Conservation (phyloP, 1,284 basidiomycete genomes). For the Porodaedalea pini region DNA sequence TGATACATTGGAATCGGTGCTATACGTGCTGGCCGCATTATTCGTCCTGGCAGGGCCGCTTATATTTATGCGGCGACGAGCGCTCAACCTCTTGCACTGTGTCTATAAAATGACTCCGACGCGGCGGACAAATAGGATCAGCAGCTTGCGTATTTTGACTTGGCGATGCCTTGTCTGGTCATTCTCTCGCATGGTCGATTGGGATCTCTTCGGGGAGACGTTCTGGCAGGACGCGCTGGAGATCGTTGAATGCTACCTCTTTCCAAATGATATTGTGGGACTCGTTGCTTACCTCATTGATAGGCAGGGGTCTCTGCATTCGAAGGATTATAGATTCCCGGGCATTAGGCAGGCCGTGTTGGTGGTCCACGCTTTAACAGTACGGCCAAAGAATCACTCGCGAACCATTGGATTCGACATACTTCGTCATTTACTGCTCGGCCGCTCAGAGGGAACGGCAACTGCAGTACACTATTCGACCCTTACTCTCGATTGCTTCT, state of each 20-base stretch:
- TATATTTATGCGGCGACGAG: not conserved
- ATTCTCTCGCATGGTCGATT: not conserved
- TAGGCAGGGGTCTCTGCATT: not conserved
- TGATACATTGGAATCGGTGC: not conserved
- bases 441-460: not conserved
- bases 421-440: not conserved
- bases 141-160: not conserved
- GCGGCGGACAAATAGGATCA: not conserved
- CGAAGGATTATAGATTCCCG: not conserved
- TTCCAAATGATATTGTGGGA: not conserved
- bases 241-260: not conserved
- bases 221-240: not conserved
- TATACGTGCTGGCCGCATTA: not conserved
- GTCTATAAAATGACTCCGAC: not conserved
- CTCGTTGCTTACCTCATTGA: not conserved
- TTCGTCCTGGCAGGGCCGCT: constrained; percentile 1
- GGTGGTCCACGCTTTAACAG: not conserved
- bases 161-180: not conserved
- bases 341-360: not conserved
- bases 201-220: not conserved
- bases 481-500: not conserved
- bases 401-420: not conserved
- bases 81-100: not conserved
- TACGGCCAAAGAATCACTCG: not conserved
- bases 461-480: not conserved